Conservation (phyloP, 352 stramenopile genomes). For the Saprolegnia diclina region DNA sequence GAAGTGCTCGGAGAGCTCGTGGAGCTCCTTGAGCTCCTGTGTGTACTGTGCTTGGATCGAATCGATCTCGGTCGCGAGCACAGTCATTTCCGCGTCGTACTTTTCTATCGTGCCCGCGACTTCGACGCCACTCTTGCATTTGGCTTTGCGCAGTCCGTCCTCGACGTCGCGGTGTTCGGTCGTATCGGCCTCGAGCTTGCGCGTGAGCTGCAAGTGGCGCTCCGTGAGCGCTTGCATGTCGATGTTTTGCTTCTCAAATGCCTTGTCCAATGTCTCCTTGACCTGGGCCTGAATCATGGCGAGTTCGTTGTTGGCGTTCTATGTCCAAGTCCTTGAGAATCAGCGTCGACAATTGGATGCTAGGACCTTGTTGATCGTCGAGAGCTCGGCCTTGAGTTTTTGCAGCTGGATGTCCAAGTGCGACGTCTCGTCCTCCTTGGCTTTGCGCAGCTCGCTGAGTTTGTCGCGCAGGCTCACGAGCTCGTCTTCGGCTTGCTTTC, state of each 20-base stretch:
- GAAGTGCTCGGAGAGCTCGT: constrained; percentile 80
- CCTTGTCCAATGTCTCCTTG: constrained; percentile 64
- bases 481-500: constrained; percentile 81
- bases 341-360: too few relatives aligned
- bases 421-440: constrained; percentile 76
- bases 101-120: constrained; percentile 63
- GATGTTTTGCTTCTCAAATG: constrained; percentile 67
- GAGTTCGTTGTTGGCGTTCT: constrained; percentile 67
- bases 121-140: constrained; percentile 72
- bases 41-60: constrained; percentile 40
- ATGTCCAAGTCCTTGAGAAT: not conserved
- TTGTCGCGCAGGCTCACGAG: constrained; percentile 67
- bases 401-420: constrained; percentile 74
- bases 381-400: constrained; percentile 72
- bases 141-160: constrained; percentile 69
- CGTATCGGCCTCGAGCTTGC: constrained; percentile 59
- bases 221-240: constrained; percentile 70
- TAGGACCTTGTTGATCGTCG: constrained; percentile 58
- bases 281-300: constrained; percentile 68
- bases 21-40: constrained; percentile 48
- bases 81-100: constrained; percentile 70
- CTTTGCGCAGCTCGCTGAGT: constrained; percentile 63
- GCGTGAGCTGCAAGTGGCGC: constrained; percentile 46
- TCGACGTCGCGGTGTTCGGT: constrained; percentile 80
- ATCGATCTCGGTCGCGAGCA: constrained; percentile 50